Evolutionary conservation across 768 basidiomycete genomes (phyloP), one percentile per base, ranked within the genome.

Genomic region (Russula abietina): DNA sequence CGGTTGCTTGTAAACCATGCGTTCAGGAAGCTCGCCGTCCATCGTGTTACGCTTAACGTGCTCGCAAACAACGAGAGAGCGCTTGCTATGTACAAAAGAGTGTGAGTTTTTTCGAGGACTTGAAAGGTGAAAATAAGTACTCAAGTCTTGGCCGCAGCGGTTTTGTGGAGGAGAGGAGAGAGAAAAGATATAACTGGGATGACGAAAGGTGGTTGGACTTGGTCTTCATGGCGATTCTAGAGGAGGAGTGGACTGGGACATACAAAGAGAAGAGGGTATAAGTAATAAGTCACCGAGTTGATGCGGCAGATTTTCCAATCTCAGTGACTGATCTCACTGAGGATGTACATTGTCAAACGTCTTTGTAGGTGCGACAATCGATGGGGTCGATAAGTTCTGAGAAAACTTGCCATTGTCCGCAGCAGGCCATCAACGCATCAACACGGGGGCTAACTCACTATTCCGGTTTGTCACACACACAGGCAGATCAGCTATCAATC

Each of bases 241-340:
- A 62, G 26, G 57, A 65, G 53, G 56, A 55, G 38, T 62, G 53
- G 64, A 50, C 30, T 62, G 64, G 60, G 64, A 65, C 50, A 46
- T 22, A 24, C 55, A 38, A 45, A 38, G 26, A 38, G 33, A n/a
- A n/a, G n/a, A n/a, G 55, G 30, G 56, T 32, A 30, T 26, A 32
- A 46, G 17, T 28, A 39, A 32, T 28, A 30, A 41, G 28, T n/a
- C 19, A 14, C 28, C 19, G 36, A 24, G 16, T 55, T 7, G 41
- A 32, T n/a, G n/a, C n/a, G n/a, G n/a, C n/a, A n/a, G n/a, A n/a
- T n/a, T n/a, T n/a, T n/a, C n/a, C n/a, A n/a, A n/a, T n/a, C n/a
- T n/a, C n/a, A n/a, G n/a, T n/a, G n/a, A n/a, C n/a, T n/a, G n/a
- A 24, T 24, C 4, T n/a, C 43, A 19, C 32, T n/a, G 43, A 48